Conservation (phyloP, 2,329 filamentous ascomycete species). For the Cladosporium cucumerinum region DNA sequence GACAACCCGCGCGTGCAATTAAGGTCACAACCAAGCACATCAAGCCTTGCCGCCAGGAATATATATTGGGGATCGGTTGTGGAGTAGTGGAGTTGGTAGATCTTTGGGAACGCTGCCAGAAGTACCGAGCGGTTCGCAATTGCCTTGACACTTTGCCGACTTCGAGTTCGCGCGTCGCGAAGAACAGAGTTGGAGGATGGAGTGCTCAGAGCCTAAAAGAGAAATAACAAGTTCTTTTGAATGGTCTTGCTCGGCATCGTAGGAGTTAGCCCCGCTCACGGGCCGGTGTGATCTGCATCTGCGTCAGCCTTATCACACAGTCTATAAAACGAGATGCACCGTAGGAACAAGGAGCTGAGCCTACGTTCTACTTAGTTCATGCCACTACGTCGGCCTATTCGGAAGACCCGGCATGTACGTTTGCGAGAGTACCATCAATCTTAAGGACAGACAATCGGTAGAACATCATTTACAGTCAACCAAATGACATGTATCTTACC, state of each 20-base stretch:
- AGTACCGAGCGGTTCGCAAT: conserved; percentile 12
- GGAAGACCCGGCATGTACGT: not conserved
- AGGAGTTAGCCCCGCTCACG: not conserved
- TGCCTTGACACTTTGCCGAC: not conserved
- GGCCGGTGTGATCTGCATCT: conserved; percentile 1
- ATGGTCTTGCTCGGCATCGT: not conserved
- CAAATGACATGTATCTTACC: not conserved
- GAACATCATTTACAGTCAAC: not conserved
- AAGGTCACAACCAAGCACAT: not conserved
- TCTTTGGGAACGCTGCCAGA: not conserved
- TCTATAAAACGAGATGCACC: not conserved
- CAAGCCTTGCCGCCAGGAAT: not conserved
- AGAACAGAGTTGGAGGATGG: not conserved
- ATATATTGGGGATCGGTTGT: not conserved
- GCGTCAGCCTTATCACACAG: not conserved
- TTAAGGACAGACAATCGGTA: not conserved
- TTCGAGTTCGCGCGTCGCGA: not conserved
- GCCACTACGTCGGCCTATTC: not conserved
- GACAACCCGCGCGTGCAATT: not conserved
- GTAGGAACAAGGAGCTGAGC: not conserved
- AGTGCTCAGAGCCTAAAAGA: not conserved
- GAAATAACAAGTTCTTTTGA: not conserved
- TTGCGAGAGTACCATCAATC: not conserved
- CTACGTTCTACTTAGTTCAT: not conserved
- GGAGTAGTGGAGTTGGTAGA: conserved; percentile 1